Base-by-base conservation (phyloP, 768 basidiomycete species). In the Suillus subaureus region DNA sequence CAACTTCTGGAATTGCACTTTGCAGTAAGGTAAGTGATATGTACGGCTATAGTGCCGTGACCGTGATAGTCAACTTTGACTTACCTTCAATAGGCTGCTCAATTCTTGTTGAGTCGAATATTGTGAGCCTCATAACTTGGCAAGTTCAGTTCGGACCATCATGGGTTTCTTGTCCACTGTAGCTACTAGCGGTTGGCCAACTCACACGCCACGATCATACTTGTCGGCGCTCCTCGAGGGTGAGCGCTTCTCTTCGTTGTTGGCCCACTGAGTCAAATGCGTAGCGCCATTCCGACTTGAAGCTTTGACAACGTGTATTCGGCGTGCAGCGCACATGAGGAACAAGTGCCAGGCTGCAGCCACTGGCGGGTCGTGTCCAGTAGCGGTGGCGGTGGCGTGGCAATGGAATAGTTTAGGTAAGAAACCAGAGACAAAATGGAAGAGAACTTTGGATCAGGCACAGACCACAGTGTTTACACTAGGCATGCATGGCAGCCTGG, bases 381-480 rank as follows among this genome's bases (percentile, higher is more conserved):
- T 26, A 18, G 26, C 52, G 16, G 26, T 54, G 16, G 28, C 23
- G 47, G 16, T 35, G 35, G 16, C 47, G 51, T 16, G 23, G 49
- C 16, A 49, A 23, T 26, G 52, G 28, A 54, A 54, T 18, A 31
- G 18, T 54, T 54, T 31, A 54, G 28, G 52, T 52, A 52, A 52
- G 51, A 52, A 28, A 52, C 28, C 52, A 54, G 28, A 54, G 52
- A 54, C 31, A 54, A 54, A 54, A 54, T 33, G 31, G 52, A 54
- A 54, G 52, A 31, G 52, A 54, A 54, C 26, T 28, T 51, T 51
- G 3, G 26, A 31, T 9, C 52, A 31, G 26, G 52, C 16, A 52
- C 49, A 49, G 23, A 11, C 43, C 21, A 21, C 42, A 43, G 42
- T 23, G 2, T 23, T 23, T 49, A 49, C 23, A 26, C 21, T n/a